These are phyloP conservation scores for Teratosphaeriaceae sp. DNA, from an alignment of 2,329 filamentous ascomycete genomes.

Conservation along the genomic window DNA sequence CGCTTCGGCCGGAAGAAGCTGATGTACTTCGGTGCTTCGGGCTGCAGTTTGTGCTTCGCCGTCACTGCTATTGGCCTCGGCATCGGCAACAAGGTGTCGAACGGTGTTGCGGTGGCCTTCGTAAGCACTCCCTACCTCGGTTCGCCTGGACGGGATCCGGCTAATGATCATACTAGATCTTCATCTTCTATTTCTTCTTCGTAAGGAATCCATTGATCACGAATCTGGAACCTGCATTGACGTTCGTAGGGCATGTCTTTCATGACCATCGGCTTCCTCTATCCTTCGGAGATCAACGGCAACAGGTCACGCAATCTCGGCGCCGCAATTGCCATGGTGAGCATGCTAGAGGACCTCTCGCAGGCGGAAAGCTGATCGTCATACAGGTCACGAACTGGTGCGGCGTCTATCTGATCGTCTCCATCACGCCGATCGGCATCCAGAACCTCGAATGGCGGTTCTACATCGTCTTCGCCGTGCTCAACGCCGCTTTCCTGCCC, in stretches of 20 bases:
- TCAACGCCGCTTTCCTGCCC: slow-evolving; percentile 47
- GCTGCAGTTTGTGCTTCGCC: slow-evolving; percentile 11
- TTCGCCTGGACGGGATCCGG: neutral
- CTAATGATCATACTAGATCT: slow-evolving; percentile 3
- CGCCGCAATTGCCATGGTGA: slow-evolving; percentile 11
- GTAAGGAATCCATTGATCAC: slow-evolving; percentile 3
- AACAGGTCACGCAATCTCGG: slow-evolving; percentile 10
- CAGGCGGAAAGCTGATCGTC: neutral
- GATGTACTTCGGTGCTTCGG: slow-evolving; percentile 12
- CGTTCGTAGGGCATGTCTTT: slow-evolving; percentile 10
- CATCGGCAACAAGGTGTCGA: slow-evolving; percentile 7
- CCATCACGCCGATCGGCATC: slow-evolving; percentile 13
- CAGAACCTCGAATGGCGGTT: slow-evolving; percentile 12
- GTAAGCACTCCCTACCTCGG: neutral
- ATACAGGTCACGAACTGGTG: slow-evolving; percentile 11
- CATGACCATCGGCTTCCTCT: slow-evolving; percentile 11
- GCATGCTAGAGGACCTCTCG: neutral
- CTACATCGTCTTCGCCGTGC: slow-evolving; percentile 40
- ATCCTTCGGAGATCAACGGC: slow-evolving; percentile 13
- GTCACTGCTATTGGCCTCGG: slow-evolving; percentile 9
- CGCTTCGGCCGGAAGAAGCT: slow-evolving; percentile 10
- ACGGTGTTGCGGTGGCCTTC: slow-evolving; percentile 12
- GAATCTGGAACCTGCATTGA: neutral
- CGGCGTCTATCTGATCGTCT: slow-evolving; percentile 12
- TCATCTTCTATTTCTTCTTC: slow-evolving; percentile 14